Evolutionary conservation across 352 stramenopile species (phyloP), one percentile per base, ranked within the genome.

Genomic region (Globisporangium recalcitrans): DNA sequence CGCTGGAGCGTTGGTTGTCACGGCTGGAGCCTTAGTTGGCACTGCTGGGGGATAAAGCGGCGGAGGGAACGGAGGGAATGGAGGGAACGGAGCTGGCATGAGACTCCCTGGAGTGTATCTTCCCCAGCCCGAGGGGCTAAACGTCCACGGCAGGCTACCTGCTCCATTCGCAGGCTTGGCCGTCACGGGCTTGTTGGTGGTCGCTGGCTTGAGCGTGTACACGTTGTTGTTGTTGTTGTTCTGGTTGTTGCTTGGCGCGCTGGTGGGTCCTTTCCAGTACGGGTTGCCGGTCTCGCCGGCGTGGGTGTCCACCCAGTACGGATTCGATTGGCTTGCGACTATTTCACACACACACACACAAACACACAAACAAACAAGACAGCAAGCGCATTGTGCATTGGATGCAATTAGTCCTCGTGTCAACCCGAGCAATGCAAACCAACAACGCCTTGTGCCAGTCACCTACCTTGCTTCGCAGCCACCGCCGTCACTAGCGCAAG

Each of bases 231-330:
- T 47, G 22, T 60, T 51, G 22, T 58, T 64, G n/a, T 36, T 60
- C 21, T 44, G 42, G n/a, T 22, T 57, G 51, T 26, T 29, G 51
- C 19, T 38, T 9, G 51, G 51, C 2, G 51, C 32, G 32, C 29
- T 57, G 3, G 21, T 49, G 22, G 44, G 2, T 29, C 40, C 49
- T 1, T 34, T 58, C 58, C 58, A 64, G 32, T 64, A 64, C 32
- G 58, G 46, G 48, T 64, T 64, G 22, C 58, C 58, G 5, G 49
- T 64, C 14, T 24, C 14, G 58, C 51, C 51, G 11, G 58, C 58
- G 26, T 64, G 58, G 47, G 47, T 58, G 34, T 64, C 48, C 21
- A 58, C 47, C 58, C 58, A 64, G 32, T 58, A 64, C 47, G 34
- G 10, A 31, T 57, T 44, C 16, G 57, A 26, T 11, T 51, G 27